phyloP scores from a whole-genome alignment of 2,329 filamentous ascomycete species.

The Paraphaeosphaeria sporulosa region DNA sequence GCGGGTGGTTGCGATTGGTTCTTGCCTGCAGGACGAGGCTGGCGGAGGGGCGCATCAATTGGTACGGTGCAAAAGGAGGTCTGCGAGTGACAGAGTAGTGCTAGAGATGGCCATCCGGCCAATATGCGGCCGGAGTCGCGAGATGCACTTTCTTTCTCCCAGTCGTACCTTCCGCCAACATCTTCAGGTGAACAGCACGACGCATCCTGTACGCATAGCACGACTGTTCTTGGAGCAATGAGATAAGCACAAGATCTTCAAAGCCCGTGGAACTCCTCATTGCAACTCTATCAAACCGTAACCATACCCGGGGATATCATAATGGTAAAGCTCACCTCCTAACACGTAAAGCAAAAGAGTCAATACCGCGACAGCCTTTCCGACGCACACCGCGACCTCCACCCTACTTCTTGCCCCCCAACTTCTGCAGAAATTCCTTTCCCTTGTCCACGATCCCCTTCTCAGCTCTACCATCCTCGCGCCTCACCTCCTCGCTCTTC shows the following conservation, averaged over 20 bases:
- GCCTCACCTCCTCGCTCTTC: conserved; percentile 40
- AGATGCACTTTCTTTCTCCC: no score
- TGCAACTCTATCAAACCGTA: neutral
- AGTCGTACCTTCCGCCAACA: no score
- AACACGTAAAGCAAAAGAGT: conserved; percentile 8
- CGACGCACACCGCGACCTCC: neutral
- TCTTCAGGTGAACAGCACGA: no score
- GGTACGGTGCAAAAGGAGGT: neutral
- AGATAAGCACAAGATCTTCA: no score
- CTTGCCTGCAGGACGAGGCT: neutral
- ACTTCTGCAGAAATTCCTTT: conserved; percentile 58
- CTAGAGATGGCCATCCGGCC: no score
- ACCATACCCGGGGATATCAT: conserved; percentile 24
- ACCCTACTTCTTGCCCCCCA: conserved; percentile 49
- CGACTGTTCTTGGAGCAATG: no score
- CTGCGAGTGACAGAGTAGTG: no score
- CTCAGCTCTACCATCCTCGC: conserved; percentile 21
- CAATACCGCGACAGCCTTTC: no score
- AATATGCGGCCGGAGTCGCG: no score
- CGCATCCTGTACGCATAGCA: no score
- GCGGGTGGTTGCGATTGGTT: neutral
- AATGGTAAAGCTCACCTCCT: conserved; percentile 5
- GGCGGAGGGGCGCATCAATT: neutral
- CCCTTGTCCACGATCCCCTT: conserved; percentile 61
- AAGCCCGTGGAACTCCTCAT: conserved; percentile 16